A percentile compares a stretch with the other conserved stretches of the same genome.
These are phyloP conservation scores for Fragaria nilgerrensis DNA, from an alignment of 306 rosid species.

Conservation along the genomic window DNA sequence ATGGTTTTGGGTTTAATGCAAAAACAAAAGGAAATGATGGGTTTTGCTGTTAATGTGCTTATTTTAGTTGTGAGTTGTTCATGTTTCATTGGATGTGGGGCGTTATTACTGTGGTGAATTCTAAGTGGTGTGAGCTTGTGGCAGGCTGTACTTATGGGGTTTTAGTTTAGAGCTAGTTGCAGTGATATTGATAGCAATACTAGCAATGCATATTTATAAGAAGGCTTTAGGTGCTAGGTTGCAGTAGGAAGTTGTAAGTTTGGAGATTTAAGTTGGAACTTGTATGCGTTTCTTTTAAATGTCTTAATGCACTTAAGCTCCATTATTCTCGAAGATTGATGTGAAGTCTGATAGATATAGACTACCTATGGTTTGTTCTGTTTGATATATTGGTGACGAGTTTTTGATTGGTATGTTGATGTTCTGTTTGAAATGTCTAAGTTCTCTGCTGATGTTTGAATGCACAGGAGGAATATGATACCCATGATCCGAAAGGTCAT, in stretches of 20 bases:
- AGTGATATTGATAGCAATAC: not conserved
- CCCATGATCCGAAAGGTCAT: constrained; percentile 71
- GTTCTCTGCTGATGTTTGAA: constrained; percentile 5
- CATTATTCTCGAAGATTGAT: not conserved
- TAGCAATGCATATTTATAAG: not conserved
- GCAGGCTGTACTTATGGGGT: not conserved
- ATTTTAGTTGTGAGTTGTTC: not conserved
- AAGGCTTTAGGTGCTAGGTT: not conserved
- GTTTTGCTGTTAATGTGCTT: not conserved
- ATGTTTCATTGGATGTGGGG: not conserved
- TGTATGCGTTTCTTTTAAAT: not conserved
- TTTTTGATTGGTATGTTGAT: not conserved
- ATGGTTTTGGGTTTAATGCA: not conserved
- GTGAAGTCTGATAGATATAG: too few species aligned
- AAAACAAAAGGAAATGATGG: not conserved
- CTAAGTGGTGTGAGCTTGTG: not conserved
- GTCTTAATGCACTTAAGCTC: not conserved
- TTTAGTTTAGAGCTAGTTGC: not conserved
- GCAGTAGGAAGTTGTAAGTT: not conserved
- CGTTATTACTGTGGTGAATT: not conserved
- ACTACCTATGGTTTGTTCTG: not conserved
- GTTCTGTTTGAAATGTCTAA: not conserved
- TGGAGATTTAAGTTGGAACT: not conserved
- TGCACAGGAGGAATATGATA: constrained; percentile 65
- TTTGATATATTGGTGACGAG: not conserved